Evolutionary conservation across 78 protist genomes (phyloP).

Genomic region (slime mould (Dictyostelium discoideum)): DNA sequence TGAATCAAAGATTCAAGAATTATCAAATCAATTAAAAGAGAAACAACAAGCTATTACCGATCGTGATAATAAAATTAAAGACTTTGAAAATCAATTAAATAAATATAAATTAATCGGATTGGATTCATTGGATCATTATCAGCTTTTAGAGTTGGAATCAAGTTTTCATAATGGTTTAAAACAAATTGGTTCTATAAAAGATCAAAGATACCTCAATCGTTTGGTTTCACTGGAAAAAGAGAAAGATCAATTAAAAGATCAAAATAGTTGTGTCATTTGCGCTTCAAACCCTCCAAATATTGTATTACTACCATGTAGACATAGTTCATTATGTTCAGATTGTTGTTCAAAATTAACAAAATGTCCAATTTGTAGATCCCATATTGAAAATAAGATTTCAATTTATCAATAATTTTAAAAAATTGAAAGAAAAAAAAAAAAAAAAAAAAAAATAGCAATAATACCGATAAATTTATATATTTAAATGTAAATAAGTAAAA

Average conservation of each 20-base stretch:
- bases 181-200: conserved; percentile 4
- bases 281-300: conserved; percentile 21
- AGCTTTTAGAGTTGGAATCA: neutral
- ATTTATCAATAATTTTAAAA: neutral
- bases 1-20: neutral
- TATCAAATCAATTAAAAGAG: conserved; percentile 1
- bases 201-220: conserved; percentile 19
- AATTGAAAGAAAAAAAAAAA: neutral
- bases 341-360: conserved; percentile 4
- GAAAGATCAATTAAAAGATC: conserved; percentile 48
- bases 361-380: conserved; percentile 28
- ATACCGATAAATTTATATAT: neutral
- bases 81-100: neutral
- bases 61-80: neutral
- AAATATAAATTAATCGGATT: neutral
- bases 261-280: conserved; percentile 51
- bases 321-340: conserved; percentile 23
- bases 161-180: neutral
- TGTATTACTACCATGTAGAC: conserved; percentile 20
- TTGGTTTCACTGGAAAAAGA: neutral
- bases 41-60: neutral
- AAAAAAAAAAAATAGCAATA: neutral
- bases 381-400: neutral
- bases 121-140: neutral
- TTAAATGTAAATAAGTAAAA: neutral